A percentile compares a stretch with the other conserved stretches of the same genome.
Conservation (phyloP, 352 stramenopile species). For the Phytophthora fragariae region DNA sequence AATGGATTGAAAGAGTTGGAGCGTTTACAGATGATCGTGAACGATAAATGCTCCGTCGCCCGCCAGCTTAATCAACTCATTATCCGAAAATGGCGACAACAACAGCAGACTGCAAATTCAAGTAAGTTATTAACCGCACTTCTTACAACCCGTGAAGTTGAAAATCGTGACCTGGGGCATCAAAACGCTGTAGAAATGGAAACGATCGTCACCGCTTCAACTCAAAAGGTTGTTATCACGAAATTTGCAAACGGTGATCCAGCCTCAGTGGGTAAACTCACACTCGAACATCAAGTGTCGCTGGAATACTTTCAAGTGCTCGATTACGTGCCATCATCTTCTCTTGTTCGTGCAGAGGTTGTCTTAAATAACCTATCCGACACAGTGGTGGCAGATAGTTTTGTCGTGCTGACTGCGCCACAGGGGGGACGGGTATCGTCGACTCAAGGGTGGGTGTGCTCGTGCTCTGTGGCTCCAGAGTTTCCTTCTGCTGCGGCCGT, state of each 20-base stretch:
- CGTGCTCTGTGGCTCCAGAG: slow-evolving; percentile 30
- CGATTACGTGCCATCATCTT: slow-evolving; percentile 48
- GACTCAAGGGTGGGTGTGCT: slow-evolving; percentile 32
- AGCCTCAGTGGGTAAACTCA: background rate
- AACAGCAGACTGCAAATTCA: background rate
- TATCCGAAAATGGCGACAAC: slow-evolving; percentile 31
- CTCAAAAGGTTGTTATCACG: background rate
- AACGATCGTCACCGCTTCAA: slow-evolving; percentile 30
- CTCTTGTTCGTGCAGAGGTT: slow-evolving; percentile 43
- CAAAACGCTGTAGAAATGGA: slow-evolving; percentile 32
- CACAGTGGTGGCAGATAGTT: slow-evolving; percentile 31
- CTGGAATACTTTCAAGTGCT: slow-evolving; percentile 46
- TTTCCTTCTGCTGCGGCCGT: slow-evolving; percentile 13
- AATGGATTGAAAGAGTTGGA: slow-evolving; percentile 45
- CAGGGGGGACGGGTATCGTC: background rate
- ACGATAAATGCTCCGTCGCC: slow-evolving; percentile 51
- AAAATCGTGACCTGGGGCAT: background rate
- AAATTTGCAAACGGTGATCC: slow-evolving; percentile 5
- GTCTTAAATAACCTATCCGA: slow-evolving; percentile 38
- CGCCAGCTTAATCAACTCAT: slow-evolving; percentile 49
- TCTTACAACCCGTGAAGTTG: slow-evolving; percentile 9
- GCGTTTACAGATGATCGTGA: slow-evolving; percentile 48
- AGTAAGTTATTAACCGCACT: slow-evolving; percentile 1
- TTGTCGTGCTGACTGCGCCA: slow-evolving; percentile 34
- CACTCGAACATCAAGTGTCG: slow-evolving; percentile 28